These are phyloP conservation scores for Colletotrichum brevisporum DNA, from an alignment of 2,329 filamentous ascomycete species.

Conservation along the genomic window DNA sequence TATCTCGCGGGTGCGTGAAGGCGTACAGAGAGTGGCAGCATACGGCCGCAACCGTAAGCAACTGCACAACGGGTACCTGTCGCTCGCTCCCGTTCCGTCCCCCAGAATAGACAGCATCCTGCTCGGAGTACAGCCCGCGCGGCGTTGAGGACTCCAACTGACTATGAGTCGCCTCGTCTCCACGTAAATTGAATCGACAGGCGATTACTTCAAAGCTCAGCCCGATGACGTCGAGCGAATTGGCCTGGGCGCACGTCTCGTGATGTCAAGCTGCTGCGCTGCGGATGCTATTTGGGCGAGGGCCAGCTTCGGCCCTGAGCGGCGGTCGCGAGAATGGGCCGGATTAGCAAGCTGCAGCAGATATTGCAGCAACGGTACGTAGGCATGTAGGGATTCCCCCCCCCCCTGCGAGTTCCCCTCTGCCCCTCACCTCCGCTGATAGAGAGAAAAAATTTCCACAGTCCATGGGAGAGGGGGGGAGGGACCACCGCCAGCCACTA, in stretches of 20 bases:
- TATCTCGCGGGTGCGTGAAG: constrained; percentile 14
- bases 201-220: not conserved
- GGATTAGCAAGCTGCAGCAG: constrained; percentile 12
- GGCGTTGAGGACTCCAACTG: constrained; percentile 1
- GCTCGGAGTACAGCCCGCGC: not conserved
- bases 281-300: constrained; percentile 34
- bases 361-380: constrained; percentile 4
- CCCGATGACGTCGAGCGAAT: constrained; percentile 32
- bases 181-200: constrained; percentile 5
- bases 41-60: constrained; percentile 16
- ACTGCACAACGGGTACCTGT: constrained; percentile 6
- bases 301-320: constrained; percentile 26
- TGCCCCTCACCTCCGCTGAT: not conserved
- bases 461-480: not conserved
- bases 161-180: not conserved
- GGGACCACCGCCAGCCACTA: constrained; percentile 4
- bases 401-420: not conserved
- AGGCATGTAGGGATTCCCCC: constrained; percentile 9
- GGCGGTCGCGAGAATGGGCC: constrained; percentile 35
- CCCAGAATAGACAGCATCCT: constrained; percentile 21
- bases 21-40: not conserved
- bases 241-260: constrained; percentile 37
- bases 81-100: not conserved
- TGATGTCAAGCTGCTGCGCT: constrained; percentile 40
- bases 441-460: constrained; percentile 15